Evolutionary conservation across 1,284 basidiomycete genomes (phyloP), one percentile per base, ranked within the genome.

Genomic region (Porodaedalea pini): DNA sequence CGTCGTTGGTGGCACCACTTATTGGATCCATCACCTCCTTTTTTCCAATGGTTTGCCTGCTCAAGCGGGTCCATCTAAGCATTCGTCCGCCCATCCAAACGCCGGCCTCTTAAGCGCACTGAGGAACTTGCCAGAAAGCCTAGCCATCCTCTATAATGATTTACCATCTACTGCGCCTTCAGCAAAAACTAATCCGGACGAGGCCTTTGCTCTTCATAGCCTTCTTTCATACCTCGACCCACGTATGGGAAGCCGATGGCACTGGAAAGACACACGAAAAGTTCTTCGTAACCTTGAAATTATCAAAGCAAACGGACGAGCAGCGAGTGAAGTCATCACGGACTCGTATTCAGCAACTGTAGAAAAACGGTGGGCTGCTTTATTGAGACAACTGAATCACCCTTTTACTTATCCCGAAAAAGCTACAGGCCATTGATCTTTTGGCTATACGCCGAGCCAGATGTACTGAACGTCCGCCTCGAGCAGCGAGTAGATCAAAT

Each of bases 1-100:
- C 55, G 75, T 97, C 3, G 94, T 96, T 47, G 96, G 96, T 2
- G 96, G 96, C 5, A 99, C 96, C 0, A 87, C 92, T 15, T 99
- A 99, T 70, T 99, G 97, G 84, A 88, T 97, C 19, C 96, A 99
- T 69, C 93, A 99, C 69, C 80, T 96, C 39, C 71, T 91, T 7
- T 94, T 94, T 63, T 87, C 92, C 0, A 81, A 85, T 81, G 88
- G 34, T 75, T 94, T 19, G 70, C 70, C 5, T 73, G 37, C 54
- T 31, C 47, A 29, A 29, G 23, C 43, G 4, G 31, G 34, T 36
- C 21, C 36, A 4, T 37, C 40, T 21, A 43, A 49, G 10, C 25
- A 51, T 10, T n/a, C 23, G 23, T 58, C 61, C 58, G 65, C 34
- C 23, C 61, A 58, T 56, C 67, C n/a, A 67, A 71, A 59, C 75